phyloP scores from a whole-genome alignment of 805 yeast genomes.

The Starmerella vaccinii region DNA sequence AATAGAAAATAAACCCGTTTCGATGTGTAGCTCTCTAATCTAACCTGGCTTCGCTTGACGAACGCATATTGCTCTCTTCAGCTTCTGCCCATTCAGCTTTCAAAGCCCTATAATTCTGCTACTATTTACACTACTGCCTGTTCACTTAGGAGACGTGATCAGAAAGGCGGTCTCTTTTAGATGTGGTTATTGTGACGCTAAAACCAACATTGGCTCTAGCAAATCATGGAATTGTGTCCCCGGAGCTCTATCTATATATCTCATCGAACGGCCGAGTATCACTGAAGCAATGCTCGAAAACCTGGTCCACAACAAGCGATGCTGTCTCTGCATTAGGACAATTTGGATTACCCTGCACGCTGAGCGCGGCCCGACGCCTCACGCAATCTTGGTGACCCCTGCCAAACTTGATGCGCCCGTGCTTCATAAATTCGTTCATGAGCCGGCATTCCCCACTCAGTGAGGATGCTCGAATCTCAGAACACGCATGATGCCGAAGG shows the following conservation, averaged over 20 bases:
- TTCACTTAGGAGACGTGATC: no score
- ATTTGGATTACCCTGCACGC: constrained; percentile 77
- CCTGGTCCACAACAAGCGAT: constrained; percentile 66
- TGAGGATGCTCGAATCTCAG: constrained; percentile 88
- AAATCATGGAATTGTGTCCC: no score
- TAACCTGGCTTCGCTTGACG: no score
- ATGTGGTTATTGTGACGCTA: no score
- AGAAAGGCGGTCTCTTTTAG: no score
- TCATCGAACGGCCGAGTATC: constrained; percentile 95
- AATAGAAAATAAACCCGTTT: no score
- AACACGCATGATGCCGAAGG: constrained; percentile 88
- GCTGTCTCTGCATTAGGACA: constrained; percentile 70
- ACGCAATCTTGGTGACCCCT: constrained; percentile 89
- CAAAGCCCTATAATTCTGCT: no score
- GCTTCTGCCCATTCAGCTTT: no score
- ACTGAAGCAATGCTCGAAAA: constrained; percentile 84
- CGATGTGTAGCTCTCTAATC: no score
- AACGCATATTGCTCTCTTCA: no score
- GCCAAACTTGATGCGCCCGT: constrained; percentile 43
- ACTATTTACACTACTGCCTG: no score
- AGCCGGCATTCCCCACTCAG: constrained; percentile 92
- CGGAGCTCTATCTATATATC: constrained; percentile 53
- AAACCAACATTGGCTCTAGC: not conserved
- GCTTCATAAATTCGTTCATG: constrained; percentile 64
- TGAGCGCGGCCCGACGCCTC: constrained; percentile 71